Evolutionary conservation across 2,329 filamentous ascomycete genomes (phyloP), one percentile per base, ranked within the genome.

Genomic region (Venturia effusa): DNA sequence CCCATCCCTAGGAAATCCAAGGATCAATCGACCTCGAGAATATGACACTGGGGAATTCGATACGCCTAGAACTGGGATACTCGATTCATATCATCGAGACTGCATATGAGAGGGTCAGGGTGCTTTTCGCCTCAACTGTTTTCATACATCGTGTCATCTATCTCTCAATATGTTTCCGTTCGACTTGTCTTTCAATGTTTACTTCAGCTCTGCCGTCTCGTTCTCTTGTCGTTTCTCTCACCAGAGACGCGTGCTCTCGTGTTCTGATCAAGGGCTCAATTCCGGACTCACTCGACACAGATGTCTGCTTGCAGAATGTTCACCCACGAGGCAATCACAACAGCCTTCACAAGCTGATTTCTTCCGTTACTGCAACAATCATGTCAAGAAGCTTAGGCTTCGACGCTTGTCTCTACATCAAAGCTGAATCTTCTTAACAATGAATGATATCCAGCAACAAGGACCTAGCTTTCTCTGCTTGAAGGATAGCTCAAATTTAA

Each of bases 181-280:
- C 59, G 40, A 43, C 59, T 11, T n/a, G 59, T 61, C 15, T 45
- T 61, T 61, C 59, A 61, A 30, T 61, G 2, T 40, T 59, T 32
- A 24, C 22, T 30, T 19, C 55, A 32, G 24, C 55, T 13, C 55
- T 19, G 8, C 59, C 40, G 32, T 27, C 17, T 41, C 41, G 32
- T 61, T 61, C 19, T 57, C 51, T 57, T 3, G 19, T 57, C 27
- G 34, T 34, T 57, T 27, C 45, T 51, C 45, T 48, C n/a, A 8
- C 24, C 24, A 55, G 48, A 55, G 32, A 55, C 10, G 48, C 13
- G 15, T 13, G 8, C 43, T 11, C 43, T 22, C 43, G 43, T 24
- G 24, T 22, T 32, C 48, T 55, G 30, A 13, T 30, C 15, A 17
- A 55, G 4, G 48, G 24, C 7, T 55, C 32, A 6, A 19, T 32